Base-by-base conservation (phyloP, 352 stramenopile genomes). In the Phytophthora vignae region DNA sequence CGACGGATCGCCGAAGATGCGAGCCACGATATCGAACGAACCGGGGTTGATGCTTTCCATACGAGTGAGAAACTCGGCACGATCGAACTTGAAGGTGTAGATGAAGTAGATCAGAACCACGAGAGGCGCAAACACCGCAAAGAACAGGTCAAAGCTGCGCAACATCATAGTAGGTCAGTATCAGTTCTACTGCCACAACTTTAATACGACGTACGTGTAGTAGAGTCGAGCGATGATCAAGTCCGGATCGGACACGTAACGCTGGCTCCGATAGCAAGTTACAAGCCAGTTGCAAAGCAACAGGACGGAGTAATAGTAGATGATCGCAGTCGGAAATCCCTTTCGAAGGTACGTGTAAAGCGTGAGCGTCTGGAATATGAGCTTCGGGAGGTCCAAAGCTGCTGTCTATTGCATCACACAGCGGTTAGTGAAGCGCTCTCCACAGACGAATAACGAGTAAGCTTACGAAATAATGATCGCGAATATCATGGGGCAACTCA, bases 111-210 rank as follows among this genome's bases (percentile, higher is more conserved):
- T 58, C 2, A 88, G 48, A 12, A 87, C 78, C 1, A 81, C 63
- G 6, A 85, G 36, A 14, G 77, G 70, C 14, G 81, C 71, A 19
- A 85, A 89, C 8, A 80, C 81, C 0, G 75, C 81, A 25, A 89
- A 89, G 65, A 87, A 85, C 2, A 89, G 54, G 33, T 87, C 79
- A 48, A 79, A 82, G 2, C 78, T 84, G 19, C 36, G 54, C 7
- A 27, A 7, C 27, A 31, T 31, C 27, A 8, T 31, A 27, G 25
- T 3, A 27, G 25, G 25, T 27, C 25, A 27, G 25, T 27, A 27
- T 27, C 25, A 27, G 25, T 27, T 27, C 25, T 27, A 27, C 25
- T 27, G 25, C 25, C 38, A 44, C 38, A 31, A 31, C 11, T 44
- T 44, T 14, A 19, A 9, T 52, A 14, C 46, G 44, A 33, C 29